Evolutionary conservation across 768 basidiomycete species (phyloP), one percentile per base, ranked within the genome.

Genomic region (Russula brevipes): DNA sequence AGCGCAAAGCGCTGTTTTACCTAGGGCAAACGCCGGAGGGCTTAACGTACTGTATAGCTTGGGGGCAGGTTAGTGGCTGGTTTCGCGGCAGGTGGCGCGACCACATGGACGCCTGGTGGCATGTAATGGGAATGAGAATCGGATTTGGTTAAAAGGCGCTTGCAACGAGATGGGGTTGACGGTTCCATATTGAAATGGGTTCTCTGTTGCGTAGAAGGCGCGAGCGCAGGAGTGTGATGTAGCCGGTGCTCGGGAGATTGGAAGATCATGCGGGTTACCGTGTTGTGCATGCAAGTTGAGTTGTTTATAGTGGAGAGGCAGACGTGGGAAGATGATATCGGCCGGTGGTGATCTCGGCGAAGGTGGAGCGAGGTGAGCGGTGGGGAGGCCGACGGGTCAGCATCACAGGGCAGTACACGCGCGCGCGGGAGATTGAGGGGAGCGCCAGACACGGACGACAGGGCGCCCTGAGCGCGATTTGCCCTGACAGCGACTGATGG

Each of bases 21-120:
- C 35, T 36, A 12, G 35, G 57, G 44, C 16, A 60, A 64, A 55
- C 46, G 58, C 58, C 58, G 52, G 31, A 9, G 35, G 54, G 41
- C 54, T 50, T 60, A 55, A 64, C 63, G 47, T 63, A 60, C 30
- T 54, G 58, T 39, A 45, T 31, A 51, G 54, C 38, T 51, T 59
- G 57, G 51, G 38, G 46, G 57, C 31, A 36, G 52, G 58, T 38
- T 51, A 56, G 63, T 63, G 63, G 63, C 59, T 51, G 58, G 42
- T 54, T 45, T 54, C 17, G 63, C 47, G 36, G 58, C 58, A 59
- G 63, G 57, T 64, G 63, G 63, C 63, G 54, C 63, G 35, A 54
- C 41, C 63, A 64, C 63, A 60, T 64, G 63, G 58, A 55, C 47
- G 58, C 63, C 63, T 64, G 58, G 63, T 56, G 63, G 63, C 63